phyloP scores from a whole-genome alignment of 1,139 yeast species.

The Suhomyces maxii region DNA sequence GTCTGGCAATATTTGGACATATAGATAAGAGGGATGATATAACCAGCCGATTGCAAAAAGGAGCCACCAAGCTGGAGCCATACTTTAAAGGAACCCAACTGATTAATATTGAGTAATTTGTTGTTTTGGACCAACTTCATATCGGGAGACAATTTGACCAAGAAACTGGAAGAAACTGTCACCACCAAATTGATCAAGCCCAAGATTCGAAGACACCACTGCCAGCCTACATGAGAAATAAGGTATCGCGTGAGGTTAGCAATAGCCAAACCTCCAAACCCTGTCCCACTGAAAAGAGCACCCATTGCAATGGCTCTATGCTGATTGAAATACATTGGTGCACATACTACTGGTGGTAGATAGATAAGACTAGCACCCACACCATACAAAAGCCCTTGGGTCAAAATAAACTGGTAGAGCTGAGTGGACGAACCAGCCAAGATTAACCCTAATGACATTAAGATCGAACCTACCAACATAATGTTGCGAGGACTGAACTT shows the following conservation, averaged over 20 bases:
- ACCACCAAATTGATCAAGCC: slow-evolving; percentile 28
- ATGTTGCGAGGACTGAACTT: slow-evolving; percentile 20
- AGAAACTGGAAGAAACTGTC: slow-evolving; percentile 18
- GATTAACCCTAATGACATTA: slow-evolving; percentile 29
- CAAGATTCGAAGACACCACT: slow-evolving; percentile 38
- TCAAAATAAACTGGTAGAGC: slow-evolving; percentile 31
- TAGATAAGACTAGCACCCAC: slow-evolving; percentile 38
- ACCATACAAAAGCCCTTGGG: slow-evolving; percentile 42
- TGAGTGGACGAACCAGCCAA: slow-evolving; percentile 24
- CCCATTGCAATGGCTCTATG: slow-evolving; percentile 46
- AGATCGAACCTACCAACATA: slow-evolving; percentile 27
- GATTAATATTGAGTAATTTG: slow-evolving; percentile 15
- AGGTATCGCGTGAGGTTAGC: slow-evolving; percentile 35
- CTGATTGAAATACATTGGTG: slow-evolving; percentile 37
- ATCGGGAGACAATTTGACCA: slow-evolving; percentile 16
- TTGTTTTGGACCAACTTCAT: neutral
- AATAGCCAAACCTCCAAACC: slow-evolving; percentile 41
- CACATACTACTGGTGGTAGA: slow-evolving; percentile 42
- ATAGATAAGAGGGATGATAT: slow-evolving; percentile 39
- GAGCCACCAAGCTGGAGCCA: slow-evolving; percentile 32
- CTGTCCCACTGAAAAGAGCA: slow-evolving; percentile 41
- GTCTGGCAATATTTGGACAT: slow-evolving; percentile 43
- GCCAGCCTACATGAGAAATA: slow-evolving; percentile 34
- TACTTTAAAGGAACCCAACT: slow-evolving; percentile 22
- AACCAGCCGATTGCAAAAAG: slow-evolving; percentile 41